Conservation (phyloP, 441 rosid species). For the Euphorbia celastroides region DNA sequence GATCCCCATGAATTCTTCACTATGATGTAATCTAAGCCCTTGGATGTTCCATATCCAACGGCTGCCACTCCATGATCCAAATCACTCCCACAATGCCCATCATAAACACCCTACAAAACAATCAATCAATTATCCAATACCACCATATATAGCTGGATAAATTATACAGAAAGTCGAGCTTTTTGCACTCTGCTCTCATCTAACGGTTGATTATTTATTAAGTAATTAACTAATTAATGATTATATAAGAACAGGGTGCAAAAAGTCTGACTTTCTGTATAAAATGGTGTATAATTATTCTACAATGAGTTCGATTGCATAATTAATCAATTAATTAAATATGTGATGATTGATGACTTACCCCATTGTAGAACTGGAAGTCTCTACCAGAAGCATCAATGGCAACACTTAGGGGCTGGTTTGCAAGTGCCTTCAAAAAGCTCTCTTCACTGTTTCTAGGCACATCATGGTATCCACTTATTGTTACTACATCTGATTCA, state of each 20-base stretch:
- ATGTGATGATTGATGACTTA: too few species aligned
- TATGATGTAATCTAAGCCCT: constrained; percentile 58
- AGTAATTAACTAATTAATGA: too few species aligned
- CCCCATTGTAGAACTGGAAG: constrained; percentile 96
- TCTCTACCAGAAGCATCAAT: constrained; percentile 90
- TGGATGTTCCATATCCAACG: constrained; percentile 81
- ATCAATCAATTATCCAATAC: too few species aligned
- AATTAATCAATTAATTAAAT: too few species aligned
- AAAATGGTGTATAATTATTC: too few species aligned
- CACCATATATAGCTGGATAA: too few species aligned
- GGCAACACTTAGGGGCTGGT: constrained; percentile 90
- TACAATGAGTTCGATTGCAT: too few species aligned
- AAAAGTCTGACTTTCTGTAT: too few species aligned
- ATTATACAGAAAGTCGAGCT: too few species aligned
- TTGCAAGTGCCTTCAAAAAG: constrained; percentile 72
- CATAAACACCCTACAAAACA: constrained; percentile 64
- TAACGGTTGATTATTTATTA: too few species aligned
- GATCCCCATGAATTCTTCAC: constrained; percentile 95
- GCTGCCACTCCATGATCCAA: constrained; percentile 91
- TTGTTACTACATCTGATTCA: constrained; percentile 50
- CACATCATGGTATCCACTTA: constrained; percentile 74
- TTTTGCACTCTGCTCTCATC: too few species aligned
- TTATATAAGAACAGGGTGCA: too few species aligned
- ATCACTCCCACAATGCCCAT: constrained; percentile 72
- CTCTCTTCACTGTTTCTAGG: constrained; percentile 66